phyloP scores from a whole-genome alignment of 2,329 filamentous ascomycete species.

The Acrodontium crateriforme region DNA sequence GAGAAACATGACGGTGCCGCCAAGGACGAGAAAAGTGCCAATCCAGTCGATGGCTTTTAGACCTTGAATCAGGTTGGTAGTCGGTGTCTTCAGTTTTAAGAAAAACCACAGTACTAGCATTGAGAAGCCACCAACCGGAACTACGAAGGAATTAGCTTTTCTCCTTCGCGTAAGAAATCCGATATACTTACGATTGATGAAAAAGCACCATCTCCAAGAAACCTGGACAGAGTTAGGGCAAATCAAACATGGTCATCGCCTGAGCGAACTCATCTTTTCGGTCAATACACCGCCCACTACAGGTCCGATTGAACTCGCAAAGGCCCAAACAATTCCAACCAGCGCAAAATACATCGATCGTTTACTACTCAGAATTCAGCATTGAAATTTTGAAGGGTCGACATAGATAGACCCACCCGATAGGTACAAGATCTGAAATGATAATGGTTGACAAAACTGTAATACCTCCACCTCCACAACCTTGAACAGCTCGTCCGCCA shows the following conservation, averaged over 20 bases:
- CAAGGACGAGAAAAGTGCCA: constrained; percentile 53
- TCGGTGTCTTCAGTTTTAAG: constrained; percentile 52
- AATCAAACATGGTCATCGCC: constrained; percentile 28
- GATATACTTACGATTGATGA: constrained; percentile 10
- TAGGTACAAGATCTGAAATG: constrained; percentile 50
- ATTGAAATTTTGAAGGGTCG: too few relatives aligned
- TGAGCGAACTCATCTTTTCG: constrained; percentile 51
- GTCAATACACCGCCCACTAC: constrained; percentile 55
- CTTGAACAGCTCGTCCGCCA: constrained; percentile 47
- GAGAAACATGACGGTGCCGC: constrained; percentile 72
- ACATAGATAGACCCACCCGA: too few relatives aligned
- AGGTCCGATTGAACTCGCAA: constrained; percentile 52
- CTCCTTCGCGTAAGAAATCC: background rate
- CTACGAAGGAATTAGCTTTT: constrained; percentile 40
- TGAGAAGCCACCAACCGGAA: constrained; percentile 47
- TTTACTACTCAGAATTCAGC: constrained; percentile 31
- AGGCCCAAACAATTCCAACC: constrained; percentile 52
- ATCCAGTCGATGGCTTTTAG: constrained; percentile 53
- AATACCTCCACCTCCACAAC: constrained; percentile 49
- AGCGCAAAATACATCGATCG: constrained; percentile 47
- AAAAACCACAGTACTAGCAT: constrained; percentile 47
- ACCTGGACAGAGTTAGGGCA: too few relatives aligned
- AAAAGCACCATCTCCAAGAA: constrained; percentile 44
- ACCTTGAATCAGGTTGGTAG: constrained; percentile 47
- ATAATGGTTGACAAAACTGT: constrained; percentile 49